These are phyloP conservation scores for Alternaria alternata DNA, from an alignment of 2,329 filamentous ascomycete genomes.

Conservation along the genomic window DNA sequence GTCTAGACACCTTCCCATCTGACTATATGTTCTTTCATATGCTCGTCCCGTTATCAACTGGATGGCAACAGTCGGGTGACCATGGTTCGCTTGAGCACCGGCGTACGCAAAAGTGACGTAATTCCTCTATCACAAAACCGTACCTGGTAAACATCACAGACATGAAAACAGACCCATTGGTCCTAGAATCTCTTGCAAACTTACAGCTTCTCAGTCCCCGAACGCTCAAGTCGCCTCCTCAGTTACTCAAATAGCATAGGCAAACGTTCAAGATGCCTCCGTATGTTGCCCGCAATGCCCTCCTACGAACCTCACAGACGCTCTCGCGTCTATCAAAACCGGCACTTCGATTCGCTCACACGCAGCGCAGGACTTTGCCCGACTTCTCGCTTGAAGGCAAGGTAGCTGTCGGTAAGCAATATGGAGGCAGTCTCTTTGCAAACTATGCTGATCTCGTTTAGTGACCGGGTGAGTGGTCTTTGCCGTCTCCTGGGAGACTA, in stretches of 20 bases:
- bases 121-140: constrained; percentile 7
- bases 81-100: neutral
- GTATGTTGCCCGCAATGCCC: constrained; percentile 16
- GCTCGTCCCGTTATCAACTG: neutral
- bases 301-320: constrained; percentile 10
- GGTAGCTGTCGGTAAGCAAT: constrained; percentile 22
- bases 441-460: neutral
- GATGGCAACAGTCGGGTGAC: neutral
- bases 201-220: neutral
- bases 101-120: constrained; percentile 23
- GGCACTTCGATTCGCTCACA: constrained; percentile 19
- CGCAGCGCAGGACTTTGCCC: constrained; percentile 20
- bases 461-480: constrained; percentile 6
- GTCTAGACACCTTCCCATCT: neutral
- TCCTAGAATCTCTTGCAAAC: neutral
- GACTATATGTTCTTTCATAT: neutral
- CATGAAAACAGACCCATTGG: neutral
- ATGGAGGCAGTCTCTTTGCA: neutral
- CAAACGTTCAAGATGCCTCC: constrained; percentile 18
- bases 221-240: neutral
- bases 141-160: constrained; percentile 1
- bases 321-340: constrained; percentile 1
- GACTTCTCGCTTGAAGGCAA: constrained; percentile 27
- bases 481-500: neutral
- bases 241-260: neutral